These are phyloP conservation scores for Aspergillus pseudoterreus DNA, from an alignment of 2,329 filamentous ascomycete species.

Conservation along the genomic window DNA sequence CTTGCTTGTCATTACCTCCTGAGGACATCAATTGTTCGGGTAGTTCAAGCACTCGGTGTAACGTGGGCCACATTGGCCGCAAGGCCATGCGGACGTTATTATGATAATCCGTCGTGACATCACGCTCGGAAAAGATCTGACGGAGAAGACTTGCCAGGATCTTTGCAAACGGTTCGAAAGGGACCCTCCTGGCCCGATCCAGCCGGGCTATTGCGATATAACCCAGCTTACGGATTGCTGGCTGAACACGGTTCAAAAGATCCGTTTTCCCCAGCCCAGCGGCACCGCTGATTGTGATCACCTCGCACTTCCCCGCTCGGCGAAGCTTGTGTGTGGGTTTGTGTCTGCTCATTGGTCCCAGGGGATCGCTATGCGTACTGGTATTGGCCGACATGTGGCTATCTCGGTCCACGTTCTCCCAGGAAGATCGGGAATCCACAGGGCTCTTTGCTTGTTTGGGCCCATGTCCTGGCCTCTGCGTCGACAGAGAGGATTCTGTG, in stretches of 20 bases:
- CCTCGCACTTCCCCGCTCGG: conserved; percentile 55
- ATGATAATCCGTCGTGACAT: conserved; percentile 60
- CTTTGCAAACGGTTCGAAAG: conserved; percentile 59
- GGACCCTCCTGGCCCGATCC: conserved; percentile 56
- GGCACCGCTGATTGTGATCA: conserved; percentile 55
- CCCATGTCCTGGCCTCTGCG: conserved; percentile 23
- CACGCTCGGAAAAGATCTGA: conserved; percentile 63
- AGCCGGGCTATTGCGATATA: conserved; percentile 61
- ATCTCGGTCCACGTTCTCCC: conserved; percentile 37
- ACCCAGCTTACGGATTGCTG: conserved; percentile 53
- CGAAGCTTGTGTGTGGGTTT: conserved; percentile 49
- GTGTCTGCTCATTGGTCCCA: conserved; percentile 29
- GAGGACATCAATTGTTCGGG: conserved; percentile 61
- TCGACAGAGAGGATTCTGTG: conserved; percentile 32
- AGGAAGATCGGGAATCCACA: conserved; percentile 34
- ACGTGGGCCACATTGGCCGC: conserved; percentile 54
- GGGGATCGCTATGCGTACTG: conserved; percentile 27
- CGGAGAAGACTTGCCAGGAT: conserved; percentile 60
- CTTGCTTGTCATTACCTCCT: conserved; percentile 32
- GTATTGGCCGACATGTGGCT: conserved; percentile 29
- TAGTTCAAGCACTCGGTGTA: conserved; percentile 57
- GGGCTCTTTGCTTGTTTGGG: conserved; percentile 33
- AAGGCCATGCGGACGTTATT: conserved; percentile 54
- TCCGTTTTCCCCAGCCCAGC: conserved; percentile 60
- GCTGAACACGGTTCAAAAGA: conserved; percentile 56